Evolutionary conservation across 352 stramenopile species (phyloP).

Genomic region (Phytophthora kernoviae): DNA sequence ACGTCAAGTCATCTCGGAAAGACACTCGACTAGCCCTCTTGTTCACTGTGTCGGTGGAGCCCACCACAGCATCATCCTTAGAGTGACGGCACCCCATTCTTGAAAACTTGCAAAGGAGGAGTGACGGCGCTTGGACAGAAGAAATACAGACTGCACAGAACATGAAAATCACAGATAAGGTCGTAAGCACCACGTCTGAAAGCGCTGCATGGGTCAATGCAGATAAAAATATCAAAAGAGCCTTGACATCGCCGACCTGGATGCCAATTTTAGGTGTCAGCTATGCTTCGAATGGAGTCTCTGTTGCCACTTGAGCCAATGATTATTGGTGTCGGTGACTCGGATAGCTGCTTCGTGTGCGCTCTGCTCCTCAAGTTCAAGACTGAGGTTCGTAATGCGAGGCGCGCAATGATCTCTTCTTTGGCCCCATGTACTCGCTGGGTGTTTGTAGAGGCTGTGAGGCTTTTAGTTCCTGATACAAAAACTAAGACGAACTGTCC

Average conservation of each 20-base stretch:
- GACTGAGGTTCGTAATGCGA: not conserved
- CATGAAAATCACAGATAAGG: not conserved
- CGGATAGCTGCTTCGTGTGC: not conserved
- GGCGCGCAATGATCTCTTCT: not conserved
- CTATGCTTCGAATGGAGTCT: no score
- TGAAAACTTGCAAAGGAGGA: not conserved
- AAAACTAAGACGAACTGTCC: no score
- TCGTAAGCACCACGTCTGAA: no score
- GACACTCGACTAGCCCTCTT: constrained; percentile 26
- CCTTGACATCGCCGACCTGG: no score
- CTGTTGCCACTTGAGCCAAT: no score
- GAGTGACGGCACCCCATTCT: constrained; percentile 70
- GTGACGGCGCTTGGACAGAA: not conserved
- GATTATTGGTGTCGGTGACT: no score
- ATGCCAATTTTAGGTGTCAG: no score
- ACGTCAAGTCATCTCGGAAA: constrained; percentile 74
- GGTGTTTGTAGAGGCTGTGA: no score
- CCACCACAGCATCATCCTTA: constrained; percentile 51
- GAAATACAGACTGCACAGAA: constrained; percentile 11
- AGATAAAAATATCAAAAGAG: no score
- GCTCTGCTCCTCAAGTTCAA: not conserved
- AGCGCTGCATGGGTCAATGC: no score
- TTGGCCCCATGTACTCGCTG: no score
- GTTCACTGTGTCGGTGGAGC: constrained; percentile 27
- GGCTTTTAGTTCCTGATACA: no score